phyloP scores from a whole-genome alignment of 106 monocot species.

The Amphibolis antarctica region DNA sequence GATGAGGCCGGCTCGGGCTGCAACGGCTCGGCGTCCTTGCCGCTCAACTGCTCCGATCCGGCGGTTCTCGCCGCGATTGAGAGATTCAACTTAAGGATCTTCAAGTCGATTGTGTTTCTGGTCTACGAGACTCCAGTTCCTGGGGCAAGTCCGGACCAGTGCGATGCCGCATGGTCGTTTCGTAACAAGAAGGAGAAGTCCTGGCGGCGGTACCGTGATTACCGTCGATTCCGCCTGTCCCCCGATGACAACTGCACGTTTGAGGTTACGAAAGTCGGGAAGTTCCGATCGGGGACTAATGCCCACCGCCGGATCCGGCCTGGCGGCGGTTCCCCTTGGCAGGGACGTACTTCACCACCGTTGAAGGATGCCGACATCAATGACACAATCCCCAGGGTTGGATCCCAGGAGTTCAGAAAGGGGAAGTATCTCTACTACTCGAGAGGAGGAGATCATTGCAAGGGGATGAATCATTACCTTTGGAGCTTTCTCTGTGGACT shows the following conservation, averaged over 20 bases:
- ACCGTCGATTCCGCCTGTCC: slow-evolving; percentile 52
- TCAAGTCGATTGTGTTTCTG: slow-evolving; percentile 52
- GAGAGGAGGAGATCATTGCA: slow-evolving; percentile 53
- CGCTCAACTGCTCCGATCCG: slow-evolving; percentile 61
- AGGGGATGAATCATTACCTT: slow-evolving; percentile 42
- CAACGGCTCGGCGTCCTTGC: slow-evolving; percentile 10
- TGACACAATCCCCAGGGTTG: slow-evolving; percentile 54
- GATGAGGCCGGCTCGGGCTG: background rate
- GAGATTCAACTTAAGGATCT: slow-evolving; percentile 33
- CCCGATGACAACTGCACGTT: slow-evolving; percentile 41
- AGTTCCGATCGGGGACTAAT: slow-evolving; percentile 51
- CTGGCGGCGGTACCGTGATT: slow-evolving; percentile 80
- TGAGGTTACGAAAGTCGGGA: slow-evolving; percentile 34
- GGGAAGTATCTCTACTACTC: slow-evolving; percentile 65
- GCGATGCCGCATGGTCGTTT: slow-evolving; percentile 80
- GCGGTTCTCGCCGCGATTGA: slow-evolving; percentile 33
- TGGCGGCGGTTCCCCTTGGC: no score
- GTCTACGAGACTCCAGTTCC: slow-evolving; percentile 61
- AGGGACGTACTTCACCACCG: no score
- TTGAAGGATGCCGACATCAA: slow-evolving; percentile 47
- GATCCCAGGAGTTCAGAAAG: slow-evolving; percentile 48
- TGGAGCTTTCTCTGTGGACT: slow-evolving; percentile 51
- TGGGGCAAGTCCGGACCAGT: slow-evolving; percentile 38
- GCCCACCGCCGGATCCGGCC: slow-evolving; percentile 16
- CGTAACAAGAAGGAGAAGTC: slow-evolving; percentile 75